Conservation (phyloP, 176 grass and related monocot species). For the Phragmites australis region DNA sequence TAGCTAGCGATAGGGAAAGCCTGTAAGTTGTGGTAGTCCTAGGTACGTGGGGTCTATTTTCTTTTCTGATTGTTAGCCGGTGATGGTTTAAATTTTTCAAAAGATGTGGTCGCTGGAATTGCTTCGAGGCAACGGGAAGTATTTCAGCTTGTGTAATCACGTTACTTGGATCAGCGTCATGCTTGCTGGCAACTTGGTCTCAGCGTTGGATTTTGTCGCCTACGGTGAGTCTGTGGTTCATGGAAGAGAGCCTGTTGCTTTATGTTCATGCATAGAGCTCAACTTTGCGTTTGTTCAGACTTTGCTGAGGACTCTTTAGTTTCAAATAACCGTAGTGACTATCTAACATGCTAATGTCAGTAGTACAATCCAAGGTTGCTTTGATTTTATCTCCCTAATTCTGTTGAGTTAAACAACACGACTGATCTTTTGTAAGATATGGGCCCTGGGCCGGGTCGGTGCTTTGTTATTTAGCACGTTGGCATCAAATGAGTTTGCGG, state of each 20-base stretch:
- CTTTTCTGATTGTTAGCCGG: constrained; percentile 34
- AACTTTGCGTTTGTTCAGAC: background rate
- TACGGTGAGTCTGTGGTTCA: background rate
- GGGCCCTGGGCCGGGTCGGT: no score
- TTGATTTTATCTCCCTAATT: background rate
- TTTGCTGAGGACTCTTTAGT: no score
- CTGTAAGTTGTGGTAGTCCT: constrained; percentile 42
- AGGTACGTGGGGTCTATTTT: constrained; percentile 24
- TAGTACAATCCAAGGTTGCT: background rate
- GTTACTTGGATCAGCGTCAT: constrained; percentile 18
- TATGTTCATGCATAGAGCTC: background rate
- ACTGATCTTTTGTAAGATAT: no score
- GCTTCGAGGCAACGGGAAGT: constrained; percentile 15
- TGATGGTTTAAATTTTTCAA: constrained; percentile 4
- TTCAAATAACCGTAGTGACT: background rate
- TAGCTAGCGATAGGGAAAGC: constrained; percentile 37
- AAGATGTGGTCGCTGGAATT: background rate
- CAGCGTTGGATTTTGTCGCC: background rate
- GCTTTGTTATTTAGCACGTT: background rate
- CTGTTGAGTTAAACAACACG: no score
- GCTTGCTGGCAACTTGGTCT: background rate
- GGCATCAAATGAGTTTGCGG: background rate
- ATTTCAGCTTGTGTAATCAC: constrained; percentile 18
- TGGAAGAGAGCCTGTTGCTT: background rate
- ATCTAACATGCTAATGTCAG: background rate